Evolutionary conservation across 169 alveolate species (phyloP).

Genomic region (Perkinsus olseni): DNA sequence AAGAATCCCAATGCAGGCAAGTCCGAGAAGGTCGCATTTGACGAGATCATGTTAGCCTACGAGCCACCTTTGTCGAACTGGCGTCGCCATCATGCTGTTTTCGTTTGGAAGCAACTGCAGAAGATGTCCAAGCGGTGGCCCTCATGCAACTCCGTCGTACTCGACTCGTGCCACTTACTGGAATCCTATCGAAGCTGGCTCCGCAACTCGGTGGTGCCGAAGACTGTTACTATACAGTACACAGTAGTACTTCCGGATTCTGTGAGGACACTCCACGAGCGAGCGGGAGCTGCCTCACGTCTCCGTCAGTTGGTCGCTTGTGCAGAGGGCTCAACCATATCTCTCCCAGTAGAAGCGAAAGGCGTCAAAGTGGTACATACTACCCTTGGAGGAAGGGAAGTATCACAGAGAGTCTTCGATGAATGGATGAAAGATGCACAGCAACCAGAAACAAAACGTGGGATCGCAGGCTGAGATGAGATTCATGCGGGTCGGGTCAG

Average conservation of each 20-base stretch:
- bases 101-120: not conserved
- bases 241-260: not conserved
- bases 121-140: not conserved
- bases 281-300: not conserved
- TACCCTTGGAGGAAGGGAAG: not conserved
- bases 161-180: not conserved
- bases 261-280: not conserved
- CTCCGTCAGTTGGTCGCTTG: not conserved
- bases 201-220: not conserved
- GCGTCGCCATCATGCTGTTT: not conserved
- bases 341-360: not conserved
- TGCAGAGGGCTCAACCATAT: not conserved
- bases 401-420: not conserved
- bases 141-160: not conserved
- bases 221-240: not conserved
- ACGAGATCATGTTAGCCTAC: not conserved
- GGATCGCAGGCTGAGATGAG: not conserved
- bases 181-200: not conserved
- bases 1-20: not conserved
- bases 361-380: not conserved
- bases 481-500: not conserved
- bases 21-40: not conserved
- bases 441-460: not conserved
- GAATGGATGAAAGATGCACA: not conserved
- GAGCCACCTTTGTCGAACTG: not conserved